Percentiles rank a stretch among this genome's conserved stretches.
Conservation (phyloP, 441 rosid species). For the Brassica hybrid region DNA sequence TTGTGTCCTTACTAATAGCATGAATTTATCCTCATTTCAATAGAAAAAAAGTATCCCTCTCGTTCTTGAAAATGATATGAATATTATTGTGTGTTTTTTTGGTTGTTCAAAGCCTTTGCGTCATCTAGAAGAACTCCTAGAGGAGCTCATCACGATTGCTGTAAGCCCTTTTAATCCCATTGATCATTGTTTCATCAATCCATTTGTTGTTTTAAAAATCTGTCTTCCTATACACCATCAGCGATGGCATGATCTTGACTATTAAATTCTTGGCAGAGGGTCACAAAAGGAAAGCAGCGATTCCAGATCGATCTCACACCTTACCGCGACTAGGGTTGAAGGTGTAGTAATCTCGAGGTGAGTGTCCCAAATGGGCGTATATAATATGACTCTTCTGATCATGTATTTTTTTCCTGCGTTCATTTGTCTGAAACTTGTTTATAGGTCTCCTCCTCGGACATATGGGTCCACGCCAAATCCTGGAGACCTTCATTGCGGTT, state of each 20-base stretch:
- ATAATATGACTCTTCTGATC: conserved; percentile 16
- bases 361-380: conserved; percentile 14
- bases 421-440: neutral
- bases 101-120: conserved; percentile 70
- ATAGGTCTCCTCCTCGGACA: conserved; percentile 10
- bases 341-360: conserved; percentile 21
- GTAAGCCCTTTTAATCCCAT: conserved; percentile 54
- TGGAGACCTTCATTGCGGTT: conserved; percentile 20
- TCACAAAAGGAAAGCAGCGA: conserved; percentile 74
- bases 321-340: conserved; percentile 49
- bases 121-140: conserved; percentile 86
- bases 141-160: conserved; percentile 89
- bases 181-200: neutral
- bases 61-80: conserved; percentile 16
- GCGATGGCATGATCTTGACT: conserved; percentile 20
- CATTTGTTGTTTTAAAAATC: conserved; percentile 2
- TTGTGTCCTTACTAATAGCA: conserved; percentile 9
- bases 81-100: conserved; percentile 15
- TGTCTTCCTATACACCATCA: conserved; percentile 8
- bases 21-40: neutral
- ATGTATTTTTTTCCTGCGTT: no score
- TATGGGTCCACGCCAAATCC: neutral
- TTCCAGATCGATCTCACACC: conserved; percentile 83
- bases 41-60: neutral
- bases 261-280: conserved; percentile 52